A percentile compares a stretch with the other conserved stretches of the same genome.
Conservation (phyloP, 2,329 filamentous ascomycete genomes). For the Dactylonectria macrodidyma region DNA sequence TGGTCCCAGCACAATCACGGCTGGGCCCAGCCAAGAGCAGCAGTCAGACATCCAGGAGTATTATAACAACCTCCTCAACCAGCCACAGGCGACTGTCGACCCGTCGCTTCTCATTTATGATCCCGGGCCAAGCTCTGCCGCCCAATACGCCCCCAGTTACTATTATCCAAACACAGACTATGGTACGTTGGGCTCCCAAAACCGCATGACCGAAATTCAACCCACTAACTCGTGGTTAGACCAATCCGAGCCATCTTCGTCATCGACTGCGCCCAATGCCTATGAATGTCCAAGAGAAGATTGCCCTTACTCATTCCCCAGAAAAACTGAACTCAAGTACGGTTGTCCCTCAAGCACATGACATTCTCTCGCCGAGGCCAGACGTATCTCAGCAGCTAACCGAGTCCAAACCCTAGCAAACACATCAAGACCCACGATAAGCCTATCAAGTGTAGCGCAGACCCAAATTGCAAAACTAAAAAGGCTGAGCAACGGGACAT, state of each 20-base stretch:
- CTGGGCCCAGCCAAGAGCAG: constrained; percentile 30
- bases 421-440: constrained; percentile 42
- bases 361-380: not conserved
- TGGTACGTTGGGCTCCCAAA: constrained; percentile 3
- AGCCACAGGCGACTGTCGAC: constrained; percentile 9
- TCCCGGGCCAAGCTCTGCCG: constrained; percentile 2
- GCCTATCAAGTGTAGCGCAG: constrained; percentile 42
- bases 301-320: not conserved
- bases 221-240: not conserved
- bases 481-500: constrained; percentile 45
- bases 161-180: not conserved
- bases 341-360: not conserved
- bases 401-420: constrained; percentile 34
- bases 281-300: constrained; percentile 22
- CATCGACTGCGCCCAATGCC: constrained; percentile 6
- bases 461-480: constrained; percentile 22
- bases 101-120: constrained; percentile 1
- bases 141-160: not conserved
- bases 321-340: constrained; percentile 35
- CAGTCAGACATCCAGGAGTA: constrained; percentile 28
- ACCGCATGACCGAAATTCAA: not conserved
- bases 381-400: constrained; percentile 17
- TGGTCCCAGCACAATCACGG: constrained; percentile 18
- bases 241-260: constrained; percentile 27
- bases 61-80: not conserved